A percentile compares a stretch with the other conserved stretches of the same genome.
These are phyloP conservation scores for Nicotiana undulata DNA, from an alignment of 257 asterid species.

Conservation along the genomic window DNA sequence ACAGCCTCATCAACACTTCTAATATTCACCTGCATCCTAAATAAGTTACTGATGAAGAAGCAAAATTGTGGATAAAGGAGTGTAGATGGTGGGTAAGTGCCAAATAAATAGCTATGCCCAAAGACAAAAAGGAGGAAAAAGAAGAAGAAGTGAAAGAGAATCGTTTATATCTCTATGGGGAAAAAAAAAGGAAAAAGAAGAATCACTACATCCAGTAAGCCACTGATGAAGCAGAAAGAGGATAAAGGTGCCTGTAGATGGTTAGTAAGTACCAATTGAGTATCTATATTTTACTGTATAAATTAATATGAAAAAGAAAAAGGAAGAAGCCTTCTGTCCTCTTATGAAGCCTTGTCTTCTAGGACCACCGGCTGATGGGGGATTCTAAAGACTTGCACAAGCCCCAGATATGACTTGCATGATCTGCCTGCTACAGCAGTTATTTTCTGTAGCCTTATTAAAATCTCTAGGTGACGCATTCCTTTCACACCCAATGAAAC, in stretches of 20 bases:
- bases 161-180: neutral
- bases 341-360: neutral
- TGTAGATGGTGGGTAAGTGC: neutral
- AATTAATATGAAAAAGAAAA: neutral
- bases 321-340: neutral
- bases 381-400: neutral
- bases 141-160: neutral
- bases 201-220: neutral
- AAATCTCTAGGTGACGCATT: neutral
- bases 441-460: neutral
- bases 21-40: conserved; percentile 69
- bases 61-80: conserved; percentile 2
- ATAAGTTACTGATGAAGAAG: conserved; percentile 3
- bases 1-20: conserved; percentile 98
- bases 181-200: neutral
- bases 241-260: neutral
- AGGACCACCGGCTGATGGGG: neutral
- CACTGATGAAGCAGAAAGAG: neutral
- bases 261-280: neutral
- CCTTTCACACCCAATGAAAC: neutral
- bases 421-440: neutral
- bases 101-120: neutral
- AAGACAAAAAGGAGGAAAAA: neutral
- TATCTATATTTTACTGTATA: neutral
- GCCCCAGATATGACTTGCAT: neutral